Conservation (phyloP, 2,329 filamentous ascomycete species). For the Aschersonia sp. region DNA sequence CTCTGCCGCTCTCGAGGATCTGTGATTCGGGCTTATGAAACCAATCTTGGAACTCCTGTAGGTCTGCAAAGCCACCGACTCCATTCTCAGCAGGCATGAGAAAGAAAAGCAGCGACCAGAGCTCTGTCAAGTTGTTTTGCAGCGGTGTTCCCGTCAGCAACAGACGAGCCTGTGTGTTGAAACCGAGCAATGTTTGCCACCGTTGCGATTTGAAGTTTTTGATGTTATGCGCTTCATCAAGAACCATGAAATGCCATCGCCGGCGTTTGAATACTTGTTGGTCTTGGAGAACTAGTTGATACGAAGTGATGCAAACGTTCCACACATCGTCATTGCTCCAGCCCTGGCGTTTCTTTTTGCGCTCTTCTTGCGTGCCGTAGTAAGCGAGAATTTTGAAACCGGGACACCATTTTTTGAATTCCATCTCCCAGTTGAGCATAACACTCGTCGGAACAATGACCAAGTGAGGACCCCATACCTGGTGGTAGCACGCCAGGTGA, state of each 20-base stretch:
- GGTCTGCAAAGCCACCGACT: constrained; percentile 77
- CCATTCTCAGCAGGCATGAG: constrained; percentile 83
- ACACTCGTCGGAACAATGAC: constrained; percentile 96
- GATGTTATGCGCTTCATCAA: constrained; percentile 98
- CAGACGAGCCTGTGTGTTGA: constrained; percentile 78
- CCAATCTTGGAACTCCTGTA: constrained; percentile 94
- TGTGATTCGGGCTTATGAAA: constrained; percentile 92
- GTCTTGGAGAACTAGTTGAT: constrained; percentile 90
- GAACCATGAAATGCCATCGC: constrained; percentile 93
- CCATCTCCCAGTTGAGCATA: constrained; percentile 99
- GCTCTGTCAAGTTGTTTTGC: constrained; percentile 90
- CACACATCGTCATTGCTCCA: constrained; percentile 90
- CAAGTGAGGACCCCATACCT: constrained; percentile 90
- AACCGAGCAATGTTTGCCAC: constrained; percentile 89
- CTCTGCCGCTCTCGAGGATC: constrained; percentile 85
- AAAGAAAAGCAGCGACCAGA: constrained; percentile 96
- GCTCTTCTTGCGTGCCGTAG: constrained; percentile 86
- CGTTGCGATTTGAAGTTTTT: constrained; percentile 98
- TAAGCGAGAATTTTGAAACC: constrained; percentile 97
- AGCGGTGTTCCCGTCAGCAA: constrained; percentile 87
- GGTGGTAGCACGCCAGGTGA: constrained; percentile 77
- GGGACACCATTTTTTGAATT: constrained; percentile 98
- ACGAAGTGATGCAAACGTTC: constrained; percentile 97
- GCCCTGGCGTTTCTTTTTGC: constrained; percentile 76
- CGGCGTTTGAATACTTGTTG: constrained; percentile 85